Conservation (phyloP, 106 monocot species). For the Chionographis japonica region DNA sequence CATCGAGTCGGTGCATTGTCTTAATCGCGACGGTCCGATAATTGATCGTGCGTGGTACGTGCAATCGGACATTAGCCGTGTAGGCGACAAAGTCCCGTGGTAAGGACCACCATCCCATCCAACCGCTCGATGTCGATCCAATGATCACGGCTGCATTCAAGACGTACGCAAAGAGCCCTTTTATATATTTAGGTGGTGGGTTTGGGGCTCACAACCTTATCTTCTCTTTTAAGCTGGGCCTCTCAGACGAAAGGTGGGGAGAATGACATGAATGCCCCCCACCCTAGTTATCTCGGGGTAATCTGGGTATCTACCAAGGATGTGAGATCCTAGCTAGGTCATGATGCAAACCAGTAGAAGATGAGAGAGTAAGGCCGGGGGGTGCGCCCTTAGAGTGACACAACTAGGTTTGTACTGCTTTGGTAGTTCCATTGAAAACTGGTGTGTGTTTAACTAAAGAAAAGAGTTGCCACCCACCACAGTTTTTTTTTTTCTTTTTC, state of each 20-base stretch:
- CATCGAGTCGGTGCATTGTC: slow-evolving; percentile 35
- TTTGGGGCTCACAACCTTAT: slow-evolving; percentile 31
- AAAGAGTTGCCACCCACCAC: slow-evolving; percentile 22
- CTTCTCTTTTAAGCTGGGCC: slow-evolving; percentile 41
- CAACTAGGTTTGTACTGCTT: slow-evolving; percentile 11
- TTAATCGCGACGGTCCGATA: slow-evolving; percentile 36
- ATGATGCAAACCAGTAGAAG: slow-evolving; percentile 8
- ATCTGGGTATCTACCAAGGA: slow-evolving; percentile 1
- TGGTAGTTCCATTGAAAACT: slow-evolving; percentile 9
- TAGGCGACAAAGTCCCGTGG: slow-evolving; percentile 12
- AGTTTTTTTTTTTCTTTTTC: not conserved
- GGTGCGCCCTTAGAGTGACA: not conserved
- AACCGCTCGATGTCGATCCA: slow-evolving; percentile 1
- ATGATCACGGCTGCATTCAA: slow-evolving; percentile 5
- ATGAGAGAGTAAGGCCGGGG: not conserved
- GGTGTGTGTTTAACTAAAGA: slow-evolving; percentile 15
- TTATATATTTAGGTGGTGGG: slow-evolving; percentile 21
- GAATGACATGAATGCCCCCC: slow-evolving; percentile 21
- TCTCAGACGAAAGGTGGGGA: not conserved
- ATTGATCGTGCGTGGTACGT: slow-evolving; percentile 14
- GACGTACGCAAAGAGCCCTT: slow-evolving; percentile 10
- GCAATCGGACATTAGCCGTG: slow-evolving; percentile 6
- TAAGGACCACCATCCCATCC: not conserved
- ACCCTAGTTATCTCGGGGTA: not conserved
- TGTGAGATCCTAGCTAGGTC: slow-evolving; percentile 11